A percentile compares a stretch with the other conserved stretches of the same genome.
Evolutionary conservation across 1,139 yeast genomes (phyloP).

Genomic region (Geotrichum citri-aurantii): DNA sequence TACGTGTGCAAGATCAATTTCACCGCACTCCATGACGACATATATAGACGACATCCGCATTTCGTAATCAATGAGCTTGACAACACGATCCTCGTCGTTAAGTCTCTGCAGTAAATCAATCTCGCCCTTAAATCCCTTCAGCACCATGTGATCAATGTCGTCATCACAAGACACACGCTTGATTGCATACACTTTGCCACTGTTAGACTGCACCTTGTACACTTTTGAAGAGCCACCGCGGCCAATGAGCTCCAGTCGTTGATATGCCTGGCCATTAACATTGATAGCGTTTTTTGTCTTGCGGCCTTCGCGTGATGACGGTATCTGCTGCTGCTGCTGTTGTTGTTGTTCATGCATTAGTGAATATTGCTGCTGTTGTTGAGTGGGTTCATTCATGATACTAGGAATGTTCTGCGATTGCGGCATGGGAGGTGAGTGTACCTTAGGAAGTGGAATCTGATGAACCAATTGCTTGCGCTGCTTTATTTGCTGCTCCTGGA

Average conservation of each 20-base stretch:
- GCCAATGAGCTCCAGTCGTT: constrained; percentile 73
- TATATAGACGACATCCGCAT: constrained; percentile 58
- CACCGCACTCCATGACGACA: constrained; percentile 94
- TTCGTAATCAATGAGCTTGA: constrained; percentile 68
- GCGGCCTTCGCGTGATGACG: constrained; percentile 3
- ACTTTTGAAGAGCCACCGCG: constrained; percentile 94
- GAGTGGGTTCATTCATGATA: constrained; percentile 17
- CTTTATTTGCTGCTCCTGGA: constrained; percentile 8
- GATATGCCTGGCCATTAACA: constrained; percentile 62
- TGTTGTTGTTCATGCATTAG: constrained; percentile 11
- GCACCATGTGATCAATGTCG: constrained; percentile 68
- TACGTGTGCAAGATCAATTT: constrained; percentile 81
- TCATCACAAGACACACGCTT: constrained; percentile 72
- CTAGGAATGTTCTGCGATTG: not conserved
- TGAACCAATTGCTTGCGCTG: not conserved
- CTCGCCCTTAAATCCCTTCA: constrained; percentile 82
- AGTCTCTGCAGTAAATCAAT: constrained; percentile 65
- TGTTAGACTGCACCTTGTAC: constrained; percentile 63
- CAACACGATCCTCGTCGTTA: constrained; percentile 64
- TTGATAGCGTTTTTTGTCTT: constrained; percentile 30
- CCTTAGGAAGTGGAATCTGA: not conserved
- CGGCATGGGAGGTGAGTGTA: not conserved
- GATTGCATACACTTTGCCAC: constrained; percentile 60
- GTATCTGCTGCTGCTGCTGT: constrained; percentile 17
- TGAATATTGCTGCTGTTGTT: not conserved